These are phyloP conservation scores for Trebouxia sp. DNA, from an alignment of 139 green algal genomes.

Conservation along the genomic window DNA sequence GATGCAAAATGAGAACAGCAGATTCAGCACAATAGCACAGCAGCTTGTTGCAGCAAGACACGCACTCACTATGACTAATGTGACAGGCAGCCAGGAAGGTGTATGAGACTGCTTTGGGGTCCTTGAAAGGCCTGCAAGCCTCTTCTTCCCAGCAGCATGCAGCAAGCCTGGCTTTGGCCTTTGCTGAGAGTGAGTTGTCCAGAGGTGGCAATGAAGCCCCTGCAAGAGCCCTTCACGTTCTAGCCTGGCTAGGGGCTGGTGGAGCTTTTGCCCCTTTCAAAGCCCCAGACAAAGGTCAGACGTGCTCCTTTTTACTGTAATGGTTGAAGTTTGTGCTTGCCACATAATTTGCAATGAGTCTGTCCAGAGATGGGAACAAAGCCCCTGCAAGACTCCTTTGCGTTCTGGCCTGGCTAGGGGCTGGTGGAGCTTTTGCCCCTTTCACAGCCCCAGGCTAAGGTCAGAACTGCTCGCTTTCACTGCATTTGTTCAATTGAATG, in stretches of 20 bases:
- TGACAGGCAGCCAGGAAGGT: conserved; percentile 54
- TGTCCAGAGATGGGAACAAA: background rate
- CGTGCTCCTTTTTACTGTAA: background rate
- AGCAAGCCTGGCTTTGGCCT: conserved; percentile 20
- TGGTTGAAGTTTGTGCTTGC: too few relatives aligned
- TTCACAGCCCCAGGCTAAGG: background rate
- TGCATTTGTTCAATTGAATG: too few relatives aligned
- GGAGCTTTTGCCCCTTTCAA: conserved; percentile 17
- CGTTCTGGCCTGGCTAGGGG: conserved; percentile 29
- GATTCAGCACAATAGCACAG: too few relatives aligned
- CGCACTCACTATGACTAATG: background rate
- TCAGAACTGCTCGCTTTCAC: background rate
- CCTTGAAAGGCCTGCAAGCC: conserved; percentile 5
- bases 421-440: background rate
- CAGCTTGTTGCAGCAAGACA: too few relatives aligned
- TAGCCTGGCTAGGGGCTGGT: conserved; percentile 32
- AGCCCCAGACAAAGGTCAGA: conserved; percentile 7
- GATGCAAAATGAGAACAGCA: too few relatives aligned
- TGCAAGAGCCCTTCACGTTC: conserved; percentile 26
- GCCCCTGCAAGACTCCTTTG: background rate
- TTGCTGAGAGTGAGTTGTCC: conserved; percentile 33
- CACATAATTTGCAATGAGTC: too few relatives aligned
- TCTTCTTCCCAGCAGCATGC: conserved; percentile 13
- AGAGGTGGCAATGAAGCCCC: conserved; percentile 17
- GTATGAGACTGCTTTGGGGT: conserved; percentile 40